phyloP scores from a whole-genome alignment of 1,284 basidiomycete species.

The Takashimella koratensis region DNA sequence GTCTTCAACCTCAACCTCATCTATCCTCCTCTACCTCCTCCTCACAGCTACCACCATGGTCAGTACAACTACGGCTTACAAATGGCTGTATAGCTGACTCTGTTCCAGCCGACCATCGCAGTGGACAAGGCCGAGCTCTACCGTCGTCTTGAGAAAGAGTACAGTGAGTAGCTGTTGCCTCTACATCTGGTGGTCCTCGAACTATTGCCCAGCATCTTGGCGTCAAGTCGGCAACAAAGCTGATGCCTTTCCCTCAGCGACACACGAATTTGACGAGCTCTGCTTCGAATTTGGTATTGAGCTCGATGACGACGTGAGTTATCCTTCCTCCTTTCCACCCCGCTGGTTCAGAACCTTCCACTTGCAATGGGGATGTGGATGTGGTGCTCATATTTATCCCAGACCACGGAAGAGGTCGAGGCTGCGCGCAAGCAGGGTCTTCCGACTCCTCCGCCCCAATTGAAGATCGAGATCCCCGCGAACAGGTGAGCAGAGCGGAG shows the following conservation, averaged over 20 bases:
- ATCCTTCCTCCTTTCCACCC: background rate
- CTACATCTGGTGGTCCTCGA: no score
- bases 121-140: slow-evolving; percentile 96
- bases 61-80: no score
- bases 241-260: slow-evolving; percentile 61
- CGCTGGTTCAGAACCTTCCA: background rate
- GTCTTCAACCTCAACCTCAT: background rate
- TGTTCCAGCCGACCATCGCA: slow-evolving; percentile 73
- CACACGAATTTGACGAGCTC: slow-evolving; percentile 90
- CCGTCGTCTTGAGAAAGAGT: slow-evolving; percentile 76
- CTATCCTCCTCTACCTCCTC: no score
- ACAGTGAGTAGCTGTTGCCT: slow-evolving; percentile 58
- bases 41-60: no score
- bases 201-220: no score
- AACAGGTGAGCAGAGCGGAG: slow-evolving; percentile 71
- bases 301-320: slow-evolving; percentile 88
- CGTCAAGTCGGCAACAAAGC: no score
- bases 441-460: slow-evolving; percentile 78
- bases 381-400: slow-evolving; percentile 3
- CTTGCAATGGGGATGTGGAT: no score
- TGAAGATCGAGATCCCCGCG: slow-evolving; percentile 98
- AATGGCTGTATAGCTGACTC: no score
- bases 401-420: slow-evolving; percentile 88
- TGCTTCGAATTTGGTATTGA: slow-evolving; percentile 98
- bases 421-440: slow-evolving; percentile 74